Evolutionary conservation across 2,329 filamentous ascomycete genomes (phyloP), one percentile per base, ranked within the genome.

Genomic region (Fusarium sp.): DNA sequence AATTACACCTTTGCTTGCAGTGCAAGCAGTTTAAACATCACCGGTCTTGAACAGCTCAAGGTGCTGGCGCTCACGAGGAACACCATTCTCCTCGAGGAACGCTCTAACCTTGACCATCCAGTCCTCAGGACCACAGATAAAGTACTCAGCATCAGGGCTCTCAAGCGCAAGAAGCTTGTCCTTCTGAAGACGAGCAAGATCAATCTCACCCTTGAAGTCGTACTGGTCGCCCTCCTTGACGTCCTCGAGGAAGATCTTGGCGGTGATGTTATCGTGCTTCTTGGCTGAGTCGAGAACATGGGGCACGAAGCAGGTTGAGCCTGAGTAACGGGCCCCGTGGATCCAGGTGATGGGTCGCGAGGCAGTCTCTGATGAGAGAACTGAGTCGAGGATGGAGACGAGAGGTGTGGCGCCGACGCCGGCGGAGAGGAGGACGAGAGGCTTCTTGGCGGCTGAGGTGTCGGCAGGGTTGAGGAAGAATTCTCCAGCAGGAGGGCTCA

Each of bases 31-130:
- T 66, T 67, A 75, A 27, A 76, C 23, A 50, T 76, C 74, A 13
- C 88, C 88, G 2, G 88, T 89, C n/a, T 84, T 86, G 71, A 92
- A 93, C 30, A 92, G 78, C 79, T 94, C 92, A 70, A 92, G 83
- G 73, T 89, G 86, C 57, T 92, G 84, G 69, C 88, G 86, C 30
- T 84, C 83, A n/a, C 79, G 78, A 2, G 82, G 78, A 2, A 93
- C 89, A 1, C 90, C 90, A 58, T 82, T 78, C 4, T 74, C 80
- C 71, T 84, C 79, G 59, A 94, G 80, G 70, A 81, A 84, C 10
- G 79, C 78, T 68, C 87, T 82, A 23, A 87, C 81, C 40, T 88
- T 86, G 12, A 84, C 73, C 92, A 94, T 94, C 82, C 93, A 94
- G 10, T 78, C 76, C 63, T 85, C 83, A 0, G 92, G 92, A 0